Conservation (phyloP, 202 grass and related monocot genomes). For the Saccharum hybrid region DNA sequence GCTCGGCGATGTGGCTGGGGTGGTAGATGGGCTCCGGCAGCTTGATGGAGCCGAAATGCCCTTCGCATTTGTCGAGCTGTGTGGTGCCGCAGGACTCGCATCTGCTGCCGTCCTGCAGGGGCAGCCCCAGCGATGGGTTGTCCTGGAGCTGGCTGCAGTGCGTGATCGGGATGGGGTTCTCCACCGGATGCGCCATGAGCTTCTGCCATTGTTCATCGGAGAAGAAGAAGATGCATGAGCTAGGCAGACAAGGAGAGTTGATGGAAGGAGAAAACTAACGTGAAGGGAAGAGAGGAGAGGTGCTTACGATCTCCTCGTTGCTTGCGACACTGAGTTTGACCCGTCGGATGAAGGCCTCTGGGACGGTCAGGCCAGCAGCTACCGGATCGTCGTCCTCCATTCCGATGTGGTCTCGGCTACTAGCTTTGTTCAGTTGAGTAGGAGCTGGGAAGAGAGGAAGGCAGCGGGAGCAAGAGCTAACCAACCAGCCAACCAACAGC, state of each 20-base stretch:
- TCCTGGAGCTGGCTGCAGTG: constrained; percentile 64
- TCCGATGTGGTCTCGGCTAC: neutral
- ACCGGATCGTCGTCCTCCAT: constrained; percentile 22
- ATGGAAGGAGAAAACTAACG: neutral
- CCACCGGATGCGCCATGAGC: constrained; percentile 53
- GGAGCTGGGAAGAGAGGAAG: too few species aligned
- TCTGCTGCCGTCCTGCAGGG: constrained; percentile 58
- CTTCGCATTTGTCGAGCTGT: constrained; percentile 58
- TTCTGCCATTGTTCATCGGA: neutral
- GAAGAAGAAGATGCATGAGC: neutral
- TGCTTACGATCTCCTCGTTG: constrained; percentile 60
- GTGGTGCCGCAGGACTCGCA: constrained; percentile 74
- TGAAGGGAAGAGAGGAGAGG: neutral
- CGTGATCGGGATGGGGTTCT: constrained; percentile 55
- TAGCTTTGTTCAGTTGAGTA: too few species aligned
- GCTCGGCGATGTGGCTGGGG: constrained; percentile 59
- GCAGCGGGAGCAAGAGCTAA: too few species aligned
- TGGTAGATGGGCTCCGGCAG: constrained; percentile 75
- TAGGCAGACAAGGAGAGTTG: neutral
- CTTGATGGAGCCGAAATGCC: constrained; percentile 81
- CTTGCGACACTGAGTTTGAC: constrained; percentile 49
- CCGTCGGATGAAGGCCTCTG: constrained; percentile 48
- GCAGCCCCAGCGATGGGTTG: constrained; percentile 77
- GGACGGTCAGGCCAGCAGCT: neutral
- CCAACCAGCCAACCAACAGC: too few species aligned